Percentiles rank a stretch among this genome's conserved stretches.
phyloP scores from a whole-genome alignment of 2,329 filamentous ascomycete genomes.

The Arthrinium puccinioides region DNA sequence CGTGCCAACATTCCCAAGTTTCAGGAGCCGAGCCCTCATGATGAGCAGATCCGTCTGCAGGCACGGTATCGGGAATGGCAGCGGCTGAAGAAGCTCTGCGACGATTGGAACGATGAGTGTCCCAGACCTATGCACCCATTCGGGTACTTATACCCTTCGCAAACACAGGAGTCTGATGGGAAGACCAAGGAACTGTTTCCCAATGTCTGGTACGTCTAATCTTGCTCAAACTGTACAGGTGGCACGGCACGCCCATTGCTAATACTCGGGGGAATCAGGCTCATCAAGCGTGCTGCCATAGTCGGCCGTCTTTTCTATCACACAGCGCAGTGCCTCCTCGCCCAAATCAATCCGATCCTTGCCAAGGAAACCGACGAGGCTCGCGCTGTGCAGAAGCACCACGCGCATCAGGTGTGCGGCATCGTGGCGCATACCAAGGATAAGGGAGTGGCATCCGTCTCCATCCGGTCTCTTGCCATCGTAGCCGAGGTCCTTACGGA shows the following conservation, averaged over 20 bases:
- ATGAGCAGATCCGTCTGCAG: conserved; percentile 57
- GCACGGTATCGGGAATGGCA: conserved; percentile 71
- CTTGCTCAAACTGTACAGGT: background rate
- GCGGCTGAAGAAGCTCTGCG: conserved; percentile 70
- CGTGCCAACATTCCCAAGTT: conserved; percentile 60
- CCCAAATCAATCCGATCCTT: conserved; percentile 69
- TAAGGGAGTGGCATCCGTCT: conserved; percentile 68
- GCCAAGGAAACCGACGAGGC: conserved; percentile 57
- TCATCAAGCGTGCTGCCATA: conserved; percentile 75
- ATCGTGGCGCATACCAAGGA: conserved; percentile 83
- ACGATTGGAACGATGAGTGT: conserved; percentile 71
- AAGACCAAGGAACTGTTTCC: conserved; percentile 70
- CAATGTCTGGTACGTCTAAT: conserved; percentile 67
- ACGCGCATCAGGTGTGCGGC: conserved; percentile 81
- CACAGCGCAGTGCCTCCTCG: conserved; percentile 72
- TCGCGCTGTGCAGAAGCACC: conserved; percentile 60
- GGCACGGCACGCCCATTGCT: background rate
- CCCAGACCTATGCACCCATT: conserved; percentile 85
- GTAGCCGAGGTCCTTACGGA: conserved; percentile 66
- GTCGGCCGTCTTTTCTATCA: conserved; percentile 85
- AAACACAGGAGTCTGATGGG: conserved; percentile 32
- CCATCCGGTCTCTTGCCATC: conserved; percentile 71
- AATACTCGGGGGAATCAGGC: conserved; percentile 36
- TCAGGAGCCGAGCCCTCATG: conserved; percentile 50
- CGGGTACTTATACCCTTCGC: conserved; percentile 63